Base-by-base conservation (phyloP, 2,329 filamentous ascomycete species). In the Scedosporium boydii region DNA sequence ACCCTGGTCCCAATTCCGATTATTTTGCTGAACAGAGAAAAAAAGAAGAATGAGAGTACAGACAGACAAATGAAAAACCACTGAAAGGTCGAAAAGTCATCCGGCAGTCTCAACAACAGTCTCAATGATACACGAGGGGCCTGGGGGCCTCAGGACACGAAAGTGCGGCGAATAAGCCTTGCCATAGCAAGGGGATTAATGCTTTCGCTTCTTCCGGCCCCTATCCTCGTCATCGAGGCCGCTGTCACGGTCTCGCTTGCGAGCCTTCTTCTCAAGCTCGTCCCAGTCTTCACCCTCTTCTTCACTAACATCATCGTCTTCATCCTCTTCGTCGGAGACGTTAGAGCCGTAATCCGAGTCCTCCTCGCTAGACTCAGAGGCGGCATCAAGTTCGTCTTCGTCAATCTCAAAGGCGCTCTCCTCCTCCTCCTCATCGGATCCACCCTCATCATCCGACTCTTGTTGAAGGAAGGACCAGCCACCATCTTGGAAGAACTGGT, bases 321-420 rank as follows among this genome's bases (percentile, higher is more conserved):
- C 73, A 62, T 91, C 90, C 12, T 93, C 93, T 66, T 93, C 90
- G 2, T 88, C 90, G 23, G 85, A 89, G 1, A 88, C 90, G 69
- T 96, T 93, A 70, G 93, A 93, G 69, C 96, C 93, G 71, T 95
- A 98, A 65, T 98, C 93, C 21, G 89, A 95, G 63, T 91, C 95
- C 51, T 96, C 93, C 67, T 96, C 84, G 65, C 82, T 85, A 10
- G 82, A 85, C 68, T 87, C 93, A 9, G 87, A 91, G 14, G 82
- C 89, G 71, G 91, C 91, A 41, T 93, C 91, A 1, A 97, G 77
- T 66, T 98, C 95, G 3, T 87, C 88, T 64, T 96, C 93, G 23
- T 85, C 87, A 61, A 96, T 89, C 75, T 98, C 95, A 69, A 97
- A 99, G 6, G 90, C 93, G 3, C 87, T 91, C 75, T 98, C 95